Evolutionary conservation across 108 stramenopile genomes (phyloP), one percentile per base, ranked within the genome.

Genomic region (Aurantiochytrium sp.): DNA sequence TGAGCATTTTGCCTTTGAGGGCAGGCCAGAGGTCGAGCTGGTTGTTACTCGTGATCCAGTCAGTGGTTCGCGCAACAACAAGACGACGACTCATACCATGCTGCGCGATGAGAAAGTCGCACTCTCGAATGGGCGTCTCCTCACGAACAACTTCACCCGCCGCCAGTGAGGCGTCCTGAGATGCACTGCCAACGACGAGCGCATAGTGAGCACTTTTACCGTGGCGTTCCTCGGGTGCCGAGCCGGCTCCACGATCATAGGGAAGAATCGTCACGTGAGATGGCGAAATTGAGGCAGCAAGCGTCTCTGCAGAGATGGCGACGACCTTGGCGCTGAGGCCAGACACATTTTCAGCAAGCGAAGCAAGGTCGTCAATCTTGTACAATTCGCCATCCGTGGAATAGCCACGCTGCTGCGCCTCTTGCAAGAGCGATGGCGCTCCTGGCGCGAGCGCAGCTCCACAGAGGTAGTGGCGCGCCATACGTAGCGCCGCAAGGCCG

Each of bases 151-250:
- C 29, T 35, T 35, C 29, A 35, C 29, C 29, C 29, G 29, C 29
- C 29, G 16, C 72, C n/a, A 18, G 28, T 19, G 29, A 29, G 28
- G 19, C 45, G 44, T 53, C 51, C 18, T 6, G 51, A 12, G 44
- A 6, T 12, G 73, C 73, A 53, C n/a, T 21, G 16, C 73, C 73
- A n/a, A 83, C 51, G 2, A 83, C 49, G n/a, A 83, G 49, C 5
- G 49, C 73, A 83, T 83, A 83, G n/a, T 83, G 73, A 25, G 73
- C 73, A n/a, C 21, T 25, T n/a, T 47, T 53, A n/a, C 73, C 73
- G n/a, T 28, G 23, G 6, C 44, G 44, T 6, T 18, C 0, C 19
- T 23, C 73, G 49, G 73, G 73, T 3, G n/a, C 44, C 18, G 73
- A 83, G n/a, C 51, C 73, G 19, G 43, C 73, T 12, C 73, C 73